Base-by-base conservation (phyloP, 495 filamentous ascomycete genomes). In the Aspergillus steynii region DNA sequence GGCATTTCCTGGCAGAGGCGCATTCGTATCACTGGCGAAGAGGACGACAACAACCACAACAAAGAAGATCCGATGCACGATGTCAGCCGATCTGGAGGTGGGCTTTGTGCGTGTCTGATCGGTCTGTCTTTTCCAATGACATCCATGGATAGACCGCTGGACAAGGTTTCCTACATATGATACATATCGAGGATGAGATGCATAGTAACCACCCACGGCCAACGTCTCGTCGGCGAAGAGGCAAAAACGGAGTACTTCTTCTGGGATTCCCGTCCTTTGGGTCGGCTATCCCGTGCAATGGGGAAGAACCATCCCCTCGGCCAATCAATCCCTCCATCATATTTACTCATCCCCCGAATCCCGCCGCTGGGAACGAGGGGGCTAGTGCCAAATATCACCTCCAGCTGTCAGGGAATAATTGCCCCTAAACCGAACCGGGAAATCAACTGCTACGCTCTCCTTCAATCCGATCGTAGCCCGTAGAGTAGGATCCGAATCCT, bases 21-120 rank as follows among this genome's bases (percentile, higher is more conserved):
- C 29, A 27, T 12, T 37, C 27, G 3, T 54, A 45, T 55, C 53
- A 55, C 14, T 25, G 53, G 14, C 37, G 10, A 42, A 12, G 9
- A 42, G 29, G 29, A 55, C 3, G n/a, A 53, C n/a, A 29, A 55
- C 27, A 14, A 59, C 15, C 26, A 47, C 58, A 56, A 50, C 20
- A 31, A 25, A 51, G 32, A 59, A 59, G 47, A 49, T 45, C 57
- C 46, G 31, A 59, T 48, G 31, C 29, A 51, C 15, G n/a, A 53
- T 51, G 62, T 61, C 59, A 65, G 46, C 50, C 59, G 58, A 65
- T 48, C 54, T 46, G 49, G 50, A 20, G 53, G 28, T 55, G 37
- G 34, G 51, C 37, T 42, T 42, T 42, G 7, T 42, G 2, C 9
- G 31, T 34, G 31, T 34, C 6, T 34, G 31, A 9, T 34, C 31